These are phyloP conservation scores for Pyrenophora teres DNA, from an alignment of 2,329 filamentous ascomycete species.

Conservation along the genomic window DNA sequence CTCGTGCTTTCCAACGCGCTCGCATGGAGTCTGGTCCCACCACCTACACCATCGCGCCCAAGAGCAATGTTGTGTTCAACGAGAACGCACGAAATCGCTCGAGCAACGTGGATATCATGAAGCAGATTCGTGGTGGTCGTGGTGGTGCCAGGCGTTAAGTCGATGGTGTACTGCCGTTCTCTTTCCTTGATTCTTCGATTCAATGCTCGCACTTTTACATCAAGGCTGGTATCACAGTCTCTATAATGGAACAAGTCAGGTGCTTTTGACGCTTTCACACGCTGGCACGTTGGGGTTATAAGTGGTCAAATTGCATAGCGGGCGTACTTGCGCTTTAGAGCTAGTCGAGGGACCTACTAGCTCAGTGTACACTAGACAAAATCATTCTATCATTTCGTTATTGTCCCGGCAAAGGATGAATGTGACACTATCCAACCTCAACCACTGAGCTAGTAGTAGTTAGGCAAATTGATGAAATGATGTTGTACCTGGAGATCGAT, in stretches of 20 bases:
- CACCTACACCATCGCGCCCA: conserved; percentile 67
- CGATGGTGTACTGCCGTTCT: background rate
- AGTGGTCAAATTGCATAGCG: conserved; percentile 14
- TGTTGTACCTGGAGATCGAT: no score
- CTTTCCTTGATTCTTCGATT: background rate
- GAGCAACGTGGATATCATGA: conserved; percentile 39
- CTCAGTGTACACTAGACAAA: conserved; percentile 4
- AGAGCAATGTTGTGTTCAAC: conserved; percentile 54
- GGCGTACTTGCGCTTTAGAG: conserved; percentile 8
- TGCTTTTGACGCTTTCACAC: conserved; percentile 1
- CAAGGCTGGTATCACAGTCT: no score
- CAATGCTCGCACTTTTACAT: no score
- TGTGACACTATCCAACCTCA: no score
- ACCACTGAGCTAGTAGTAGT: no score
- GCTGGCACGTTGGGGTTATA: background rate
- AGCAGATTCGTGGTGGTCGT: conserved; percentile 35
- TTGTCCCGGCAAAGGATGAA: no score
- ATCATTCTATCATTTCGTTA: background rate
- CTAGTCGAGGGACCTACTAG: background rate
- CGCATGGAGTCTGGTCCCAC: conserved; percentile 63
- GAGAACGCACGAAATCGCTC: conserved; percentile 32
- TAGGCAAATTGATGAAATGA: no score
- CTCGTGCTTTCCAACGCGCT: conserved; percentile 61
- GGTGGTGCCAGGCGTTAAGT: conserved; percentile 30
- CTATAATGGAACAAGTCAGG: background rate